These are phyloP conservation scores for Meyerozyma carpophila DNA, from an alignment of 1,139 yeast species.

Conservation along the genomic window DNA sequence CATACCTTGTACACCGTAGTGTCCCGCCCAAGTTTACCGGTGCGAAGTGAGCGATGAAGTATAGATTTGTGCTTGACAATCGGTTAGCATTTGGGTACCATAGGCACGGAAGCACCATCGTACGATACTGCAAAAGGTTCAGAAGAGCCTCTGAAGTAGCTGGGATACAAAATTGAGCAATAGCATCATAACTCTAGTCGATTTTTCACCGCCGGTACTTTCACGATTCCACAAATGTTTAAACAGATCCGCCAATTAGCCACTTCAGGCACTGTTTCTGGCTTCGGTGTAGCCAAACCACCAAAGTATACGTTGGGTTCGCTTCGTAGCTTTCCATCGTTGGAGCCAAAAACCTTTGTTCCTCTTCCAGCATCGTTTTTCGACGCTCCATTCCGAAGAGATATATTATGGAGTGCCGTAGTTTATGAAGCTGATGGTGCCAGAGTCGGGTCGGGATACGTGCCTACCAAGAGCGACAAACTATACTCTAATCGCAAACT, in stretches of 20 bases:
- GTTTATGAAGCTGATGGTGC: constrained; percentile 85
- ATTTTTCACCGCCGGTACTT: not conserved
- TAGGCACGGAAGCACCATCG: not conserved
- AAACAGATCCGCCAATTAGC: constrained; percentile 29
- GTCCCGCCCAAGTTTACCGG: not conserved
- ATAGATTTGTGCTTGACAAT: too few species aligned
- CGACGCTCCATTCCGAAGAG: constrained; percentile 78
- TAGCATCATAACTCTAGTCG: not conserved
- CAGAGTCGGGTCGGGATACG: constrained; percentile 85
- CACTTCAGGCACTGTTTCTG: constrained; percentile 17
- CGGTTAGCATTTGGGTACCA: too few species aligned
- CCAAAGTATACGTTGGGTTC: constrained; percentile 79
- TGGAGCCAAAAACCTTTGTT: constrained; percentile 73
- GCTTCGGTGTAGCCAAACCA: constrained; percentile 38
- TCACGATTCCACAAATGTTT: constrained; percentile 13
- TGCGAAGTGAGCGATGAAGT: not conserved
- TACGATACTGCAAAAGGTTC: not conserved
- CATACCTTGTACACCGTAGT: not conserved
- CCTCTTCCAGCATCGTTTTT: constrained; percentile 71
- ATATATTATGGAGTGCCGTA: constrained; percentile 89
- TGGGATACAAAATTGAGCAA: not conserved
- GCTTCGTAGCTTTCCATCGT: constrained; percentile 77
- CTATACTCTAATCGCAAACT: constrained; percentile 82
- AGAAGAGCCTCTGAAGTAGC: not conserved
- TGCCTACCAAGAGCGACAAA: constrained; percentile 80